phyloP scores from a whole-genome alignment of 2,329 filamentous ascomycete species.

The Talaromyces sp. region DNA sequence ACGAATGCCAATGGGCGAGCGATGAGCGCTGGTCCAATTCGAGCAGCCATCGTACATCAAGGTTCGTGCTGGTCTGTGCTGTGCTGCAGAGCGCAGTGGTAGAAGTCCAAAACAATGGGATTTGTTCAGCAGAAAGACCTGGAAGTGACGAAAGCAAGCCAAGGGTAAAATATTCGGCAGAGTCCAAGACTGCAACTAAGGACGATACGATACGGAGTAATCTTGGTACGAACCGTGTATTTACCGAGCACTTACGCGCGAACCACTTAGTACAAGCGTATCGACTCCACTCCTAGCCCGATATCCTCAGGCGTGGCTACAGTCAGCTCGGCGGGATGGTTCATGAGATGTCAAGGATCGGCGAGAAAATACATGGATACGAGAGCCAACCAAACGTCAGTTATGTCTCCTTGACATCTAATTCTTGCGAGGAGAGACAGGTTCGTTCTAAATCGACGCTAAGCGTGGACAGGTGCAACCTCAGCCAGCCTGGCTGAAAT shows the following conservation, averaged over 20 bases:
- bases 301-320: neutral
- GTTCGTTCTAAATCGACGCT: constrained; percentile 3
- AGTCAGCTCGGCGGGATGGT: neutral
- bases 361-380: neutral
- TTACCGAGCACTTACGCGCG: neutral
- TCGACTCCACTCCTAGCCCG: neutral
- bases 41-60: neutral
- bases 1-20: neutral
- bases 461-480: neutral
- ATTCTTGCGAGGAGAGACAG: constrained; percentile 3
- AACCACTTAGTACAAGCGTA: neutral
- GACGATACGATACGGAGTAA: neutral
- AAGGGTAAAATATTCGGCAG: neutral
- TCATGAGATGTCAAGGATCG: constrained; percentile 3
- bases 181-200: neutral
- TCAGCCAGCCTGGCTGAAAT: neutral
- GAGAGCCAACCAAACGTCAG: neutral
- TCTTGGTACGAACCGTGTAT: neutral
- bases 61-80: constrained; percentile 3
- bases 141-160: neutral
- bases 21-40: neutral
- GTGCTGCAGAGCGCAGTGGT: neutral
- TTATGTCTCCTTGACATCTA: neutral
- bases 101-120: neutral
- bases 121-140: neutral